Base-by-base conservation (phyloP, 1,139 yeast species). In the Hyphopichia fennica region DNA sequence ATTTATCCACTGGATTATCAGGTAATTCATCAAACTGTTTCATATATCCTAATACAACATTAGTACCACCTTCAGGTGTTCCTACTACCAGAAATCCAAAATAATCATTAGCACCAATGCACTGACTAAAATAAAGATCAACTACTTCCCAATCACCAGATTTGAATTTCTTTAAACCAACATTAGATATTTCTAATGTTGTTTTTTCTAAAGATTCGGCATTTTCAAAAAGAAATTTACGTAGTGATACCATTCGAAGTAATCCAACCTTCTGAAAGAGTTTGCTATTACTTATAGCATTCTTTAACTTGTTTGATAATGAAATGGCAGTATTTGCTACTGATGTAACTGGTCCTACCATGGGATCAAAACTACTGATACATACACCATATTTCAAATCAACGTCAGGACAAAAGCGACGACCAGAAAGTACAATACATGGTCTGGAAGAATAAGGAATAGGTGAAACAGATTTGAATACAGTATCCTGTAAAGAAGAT, bases 121-220 rank as follows among this genome's bases (percentile, higher is more conserved):
- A 54, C 49, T 62, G 69, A 38, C 59, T 51, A 40, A 67, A 67
- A 45, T 55, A 45, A 22, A 62, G 41, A 36, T 64, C 56, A 19
- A 51, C 49, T 6, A 53, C 50, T 29, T 48, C 33, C 57, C 60
- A 53, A 18, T 46, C 11, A 4, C 53, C 53, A 5, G 38, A 29
- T 2, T 31, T n/a, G 18, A 44, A 37, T 3, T 45, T 41, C 6
- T 40, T 41, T 28, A 36, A 39, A 3, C 72, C 72, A 18, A 66
- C 38, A 42, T 67, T 67, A 3, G 71, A 65, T 1, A 62, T 40
- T 45, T 57, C 67, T 20, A 63, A 40, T 8, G 62, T 55, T 15
- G 40, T 29, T 23, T 51, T 34, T n/a, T 43, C 39, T 14, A 46
- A 41, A 9, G 42, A 28, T 3, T 52, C 56, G 7, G 50, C 31